Percentiles rank a stretch among this genome's conserved stretches.
These are phyloP conservation scores for Haplosporangium gracile DNA, from an alignment of 192 early-diverging fungal species.

Conservation along the genomic window DNA sequence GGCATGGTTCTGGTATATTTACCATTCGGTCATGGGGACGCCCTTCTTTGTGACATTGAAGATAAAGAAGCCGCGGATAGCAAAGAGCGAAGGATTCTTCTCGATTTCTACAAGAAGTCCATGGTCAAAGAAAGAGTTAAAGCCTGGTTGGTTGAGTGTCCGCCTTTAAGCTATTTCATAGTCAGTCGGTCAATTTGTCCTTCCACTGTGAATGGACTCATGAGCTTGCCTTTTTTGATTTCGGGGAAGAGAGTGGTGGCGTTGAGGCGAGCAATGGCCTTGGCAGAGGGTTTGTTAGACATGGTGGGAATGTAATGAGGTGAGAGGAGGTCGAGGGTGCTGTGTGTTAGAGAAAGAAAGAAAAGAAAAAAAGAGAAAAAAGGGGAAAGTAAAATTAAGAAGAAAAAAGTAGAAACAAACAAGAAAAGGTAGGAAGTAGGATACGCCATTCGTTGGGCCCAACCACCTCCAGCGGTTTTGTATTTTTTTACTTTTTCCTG, in stretches of 20 bases:
- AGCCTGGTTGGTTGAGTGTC: not conserved
- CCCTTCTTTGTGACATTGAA: slow-evolving; percentile 47
- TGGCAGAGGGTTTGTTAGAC: slow-evolving; percentile 50
- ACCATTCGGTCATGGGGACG: slow-evolving; percentile 53
- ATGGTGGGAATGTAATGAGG: slow-evolving; percentile 28
- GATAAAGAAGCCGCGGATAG: slow-evolving; percentile 52
- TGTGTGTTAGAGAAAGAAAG: not conserved
- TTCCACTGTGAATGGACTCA: not conserved
- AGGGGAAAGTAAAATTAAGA: not conserved
- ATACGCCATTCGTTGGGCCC: not conserved
- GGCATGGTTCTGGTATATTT: not conserved
- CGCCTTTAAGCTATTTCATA: not conserved
- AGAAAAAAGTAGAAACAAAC: not conserved
- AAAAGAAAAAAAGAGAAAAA: slow-evolving; percentile 2
- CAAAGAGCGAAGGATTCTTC: slow-evolving; percentile 40
- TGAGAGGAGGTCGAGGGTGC: not conserved
- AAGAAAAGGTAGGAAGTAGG: too few species aligned
- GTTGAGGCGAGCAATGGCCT: slow-evolving; percentile 53
- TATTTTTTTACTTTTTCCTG: not conserved
- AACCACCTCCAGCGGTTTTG: not conserved
- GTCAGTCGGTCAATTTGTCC: not conserved
- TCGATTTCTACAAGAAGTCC: slow-evolving; percentile 30
- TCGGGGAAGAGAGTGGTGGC: slow-evolving; percentile 55
- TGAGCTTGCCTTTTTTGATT: slow-evolving; percentile 43
- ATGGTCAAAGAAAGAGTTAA: not conserved